Conservation (phyloP, 2,329 filamentous ascomycete species). For the Colletotrichum euphorbiae region DNA sequence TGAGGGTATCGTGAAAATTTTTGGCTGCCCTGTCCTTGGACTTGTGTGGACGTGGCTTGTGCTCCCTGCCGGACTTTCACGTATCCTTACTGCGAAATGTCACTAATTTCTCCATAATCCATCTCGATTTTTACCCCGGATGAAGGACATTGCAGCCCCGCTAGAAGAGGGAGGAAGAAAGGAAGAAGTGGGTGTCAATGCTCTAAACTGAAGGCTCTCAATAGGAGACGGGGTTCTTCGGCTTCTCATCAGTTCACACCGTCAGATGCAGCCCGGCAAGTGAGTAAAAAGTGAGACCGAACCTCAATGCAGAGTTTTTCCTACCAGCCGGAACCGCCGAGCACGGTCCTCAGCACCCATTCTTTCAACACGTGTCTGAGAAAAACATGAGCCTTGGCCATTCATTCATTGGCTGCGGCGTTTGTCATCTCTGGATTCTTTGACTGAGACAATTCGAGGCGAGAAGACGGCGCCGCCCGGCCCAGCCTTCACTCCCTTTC, state of each 20-base stretch:
- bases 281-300: no score
- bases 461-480: background rate
- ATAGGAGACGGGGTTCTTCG: no score
- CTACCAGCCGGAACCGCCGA: no score
- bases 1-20: constrained; percentile 40
- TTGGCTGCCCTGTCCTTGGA: constrained; percentile 31
- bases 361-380: constrained; percentile 2
- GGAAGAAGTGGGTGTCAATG: background rate
- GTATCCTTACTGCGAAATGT: background rate
- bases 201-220: no score
- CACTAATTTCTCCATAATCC: constrained; percentile 1
- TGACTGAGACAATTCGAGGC: background rate
- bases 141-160: background rate
- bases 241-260: no score
- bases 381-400: background rate
- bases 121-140: constrained; percentile 29
- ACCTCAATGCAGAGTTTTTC: no score
- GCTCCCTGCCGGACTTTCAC: background rate
- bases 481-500: background rate
- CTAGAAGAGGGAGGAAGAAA: background rate
- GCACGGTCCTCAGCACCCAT: background rate
- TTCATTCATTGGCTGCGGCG: background rate
- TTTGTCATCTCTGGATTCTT: constrained; percentile 7
- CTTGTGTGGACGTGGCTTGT: constrained; percentile 10
- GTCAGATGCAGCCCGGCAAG: no score